Percentiles rank a stretch among this genome's conserved stretches.
These are phyloP conservation scores for Suillus subluteus DNA, from an alignment of 768 basidiomycete genomes.

Conservation along the genomic window DNA sequence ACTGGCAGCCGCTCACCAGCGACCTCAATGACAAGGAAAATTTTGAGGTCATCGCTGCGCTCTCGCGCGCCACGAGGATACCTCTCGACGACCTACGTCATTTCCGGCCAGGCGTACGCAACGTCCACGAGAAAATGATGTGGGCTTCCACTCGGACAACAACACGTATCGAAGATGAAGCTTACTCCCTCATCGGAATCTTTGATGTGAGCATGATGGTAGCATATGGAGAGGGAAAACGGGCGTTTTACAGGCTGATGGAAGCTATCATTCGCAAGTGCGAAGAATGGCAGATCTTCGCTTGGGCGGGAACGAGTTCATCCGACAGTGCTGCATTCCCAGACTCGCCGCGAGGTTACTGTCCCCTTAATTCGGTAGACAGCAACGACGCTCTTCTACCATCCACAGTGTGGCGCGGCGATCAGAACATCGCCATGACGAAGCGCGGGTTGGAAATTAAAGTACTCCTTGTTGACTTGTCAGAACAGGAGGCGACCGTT, in stretches of 20 bases:
- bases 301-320: slow-evolving; percentile 32
- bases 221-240: slow-evolving; percentile 38
- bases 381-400: slow-evolving; percentile 1
- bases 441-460: slow-evolving; percentile 35
- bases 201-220: slow-evolving; percentile 38
- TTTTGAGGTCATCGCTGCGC: slow-evolving; percentile 21
- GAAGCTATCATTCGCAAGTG: slow-evolving; percentile 31
- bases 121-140: slow-evolving; percentile 34
- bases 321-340: slow-evolving; percentile 33
- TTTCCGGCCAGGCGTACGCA: slow-evolving; percentile 29
- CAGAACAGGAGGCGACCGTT: slow-evolving; percentile 20
- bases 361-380: slow-evolving; percentile 16
- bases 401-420: slow-evolving; percentile 25
- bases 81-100: slow-evolving; percentile 25
- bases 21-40: slow-evolving; percentile 34
- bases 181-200: slow-evolving; percentile 37
- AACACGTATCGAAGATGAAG: slow-evolving; percentile 36
- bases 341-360: slow-evolving; percentile 36
- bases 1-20: slow-evolving; percentile 29
- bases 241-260: slow-evolving; percentile 34
- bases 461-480: slow-evolving; percentile 26
- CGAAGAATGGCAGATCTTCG: slow-evolving; percentile 38
- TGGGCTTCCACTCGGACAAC: slow-evolving; percentile 40
- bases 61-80: slow-evolving; percentile 33
- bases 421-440: slow-evolving; percentile 34